Percentiles rank a stretch among this genome's conserved stretches.
These are phyloP conservation scores for Linum trigynum DNA, from an alignment of 345 rosid genomes.

Conservation along the genomic window DNA sequence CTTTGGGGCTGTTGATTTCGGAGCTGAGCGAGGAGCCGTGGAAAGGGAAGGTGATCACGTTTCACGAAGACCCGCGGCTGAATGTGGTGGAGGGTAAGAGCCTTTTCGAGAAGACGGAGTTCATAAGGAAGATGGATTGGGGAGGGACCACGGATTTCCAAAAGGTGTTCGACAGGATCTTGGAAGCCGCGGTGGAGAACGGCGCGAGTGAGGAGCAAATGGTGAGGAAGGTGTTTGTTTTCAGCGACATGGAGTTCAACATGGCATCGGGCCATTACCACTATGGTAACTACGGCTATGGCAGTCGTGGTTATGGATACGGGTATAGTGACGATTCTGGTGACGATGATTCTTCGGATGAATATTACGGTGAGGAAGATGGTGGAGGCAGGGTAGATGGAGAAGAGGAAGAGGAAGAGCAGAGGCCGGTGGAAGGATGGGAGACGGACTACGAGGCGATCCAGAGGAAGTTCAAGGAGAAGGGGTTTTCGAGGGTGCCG, in stretches of 20 bases:
- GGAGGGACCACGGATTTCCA: background rate
- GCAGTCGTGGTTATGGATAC: too few species aligned
- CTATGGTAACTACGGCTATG: too few species aligned
- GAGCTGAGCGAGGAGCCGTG: background rate
- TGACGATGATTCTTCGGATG: too few species aligned
- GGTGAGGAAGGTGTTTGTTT: conserved; percentile 15
- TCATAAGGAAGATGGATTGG: background rate
- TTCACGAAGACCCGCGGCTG: background rate
- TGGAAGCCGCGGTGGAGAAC: background rate
- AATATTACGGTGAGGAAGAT: background rate
- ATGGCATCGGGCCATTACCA: background rate
- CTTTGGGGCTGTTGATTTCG: conserved; percentile 2
- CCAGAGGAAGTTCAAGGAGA: conserved; percentile 8
- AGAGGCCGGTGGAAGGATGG: background rate
- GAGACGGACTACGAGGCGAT: conserved; percentile 12
- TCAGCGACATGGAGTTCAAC: conserved; percentile 16
- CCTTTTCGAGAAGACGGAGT: background rate
- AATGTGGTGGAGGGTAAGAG: background rate
- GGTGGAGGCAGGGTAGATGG: background rate
- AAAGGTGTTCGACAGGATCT: background rate
- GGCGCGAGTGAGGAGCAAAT: background rate
- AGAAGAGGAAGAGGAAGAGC: background rate
- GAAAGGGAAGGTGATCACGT: background rate
- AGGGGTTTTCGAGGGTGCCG: conserved; percentile 10
- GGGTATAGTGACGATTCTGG: too few species aligned